These are phyloP conservation scores for Sarocladium kiliense DNA, from an alignment of 2,329 filamentous ascomycete genomes.

Conservation along the genomic window DNA sequence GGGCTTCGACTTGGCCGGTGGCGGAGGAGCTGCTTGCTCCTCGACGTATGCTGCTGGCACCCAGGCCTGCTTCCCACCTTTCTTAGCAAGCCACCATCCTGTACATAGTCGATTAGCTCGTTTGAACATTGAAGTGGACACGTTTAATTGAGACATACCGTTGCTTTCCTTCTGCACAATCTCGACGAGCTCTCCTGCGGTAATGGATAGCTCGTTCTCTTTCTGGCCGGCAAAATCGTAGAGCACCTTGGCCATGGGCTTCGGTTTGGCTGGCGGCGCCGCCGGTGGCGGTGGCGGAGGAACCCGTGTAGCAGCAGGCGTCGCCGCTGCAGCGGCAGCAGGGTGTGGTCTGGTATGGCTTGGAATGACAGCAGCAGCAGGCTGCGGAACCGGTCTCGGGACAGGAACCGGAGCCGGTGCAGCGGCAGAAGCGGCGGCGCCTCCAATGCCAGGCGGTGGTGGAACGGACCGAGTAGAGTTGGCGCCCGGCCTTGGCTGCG, in stretches of 20 bases:
- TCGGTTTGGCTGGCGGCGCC: constrained; percentile 49
- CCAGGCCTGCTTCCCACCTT: constrained; percentile 73
- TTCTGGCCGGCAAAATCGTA: constrained; percentile 88
- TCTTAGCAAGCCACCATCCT: constrained; percentile 97
- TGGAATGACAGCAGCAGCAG: constrained; percentile 29
- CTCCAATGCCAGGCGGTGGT: constrained; percentile 25
- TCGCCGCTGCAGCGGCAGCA: constrained; percentile 43
- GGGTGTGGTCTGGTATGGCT: constrained; percentile 39
- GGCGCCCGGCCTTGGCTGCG: constrained; percentile 37
- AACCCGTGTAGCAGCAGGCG: constrained; percentile 35
- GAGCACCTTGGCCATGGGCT: constrained; percentile 80
- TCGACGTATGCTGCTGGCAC: constrained; percentile 91
- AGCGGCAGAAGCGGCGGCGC: constrained; percentile 21
- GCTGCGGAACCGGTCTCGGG: constrained; percentile 19
- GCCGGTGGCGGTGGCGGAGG: constrained; percentile 66
- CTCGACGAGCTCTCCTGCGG: constrained; percentile 74
- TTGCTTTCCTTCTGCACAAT: constrained; percentile 94
- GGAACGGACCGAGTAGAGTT: constrained; percentile 24
- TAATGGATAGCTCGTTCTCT: constrained; percentile 78
- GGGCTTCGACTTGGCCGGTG: constrained; percentile 54
- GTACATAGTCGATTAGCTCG: constrained; percentile 19
- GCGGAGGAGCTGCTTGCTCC: constrained; percentile 67
- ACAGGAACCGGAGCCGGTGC: constrained; percentile 14
- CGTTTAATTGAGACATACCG: constrained; percentile 52
- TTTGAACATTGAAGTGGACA: not conserved